phyloP scores from a whole-genome alignment of 345 rosid genomes.

The Barbarea vulgaris region DNA sequence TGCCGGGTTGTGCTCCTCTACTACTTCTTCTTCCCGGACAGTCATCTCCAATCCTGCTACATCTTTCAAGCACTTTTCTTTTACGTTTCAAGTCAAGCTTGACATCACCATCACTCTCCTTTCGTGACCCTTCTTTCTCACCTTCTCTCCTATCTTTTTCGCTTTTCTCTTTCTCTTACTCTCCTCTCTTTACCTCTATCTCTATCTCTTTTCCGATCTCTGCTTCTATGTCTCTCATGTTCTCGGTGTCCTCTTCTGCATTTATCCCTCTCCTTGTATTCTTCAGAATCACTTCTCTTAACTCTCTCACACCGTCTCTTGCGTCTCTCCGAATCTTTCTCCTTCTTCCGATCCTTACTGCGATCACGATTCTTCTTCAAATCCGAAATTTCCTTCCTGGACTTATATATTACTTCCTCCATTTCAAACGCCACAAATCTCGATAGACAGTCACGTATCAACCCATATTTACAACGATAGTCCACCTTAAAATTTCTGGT shows the following conservation, averaged over 20 bases:
- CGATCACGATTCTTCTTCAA: conserved; percentile 54
- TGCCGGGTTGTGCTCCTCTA: conserved; percentile 70
- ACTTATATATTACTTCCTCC: conserved; percentile 23
- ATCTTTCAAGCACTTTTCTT: conserved; percentile 51
- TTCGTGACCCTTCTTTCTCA: too few relatives aligned
- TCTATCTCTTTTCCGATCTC: not conserved
- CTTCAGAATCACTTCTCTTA: conserved; percentile 50
- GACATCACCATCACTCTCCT: conserved; percentile 44
- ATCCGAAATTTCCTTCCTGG: conserved; percentile 29
- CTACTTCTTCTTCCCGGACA: conserved; percentile 66
- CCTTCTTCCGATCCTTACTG: conserved; percentile 50
- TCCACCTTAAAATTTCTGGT: not conserved
- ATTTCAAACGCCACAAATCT: conserved; percentile 15
- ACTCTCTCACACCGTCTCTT: conserved; percentile 47
- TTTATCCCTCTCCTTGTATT: conserved; percentile 42
- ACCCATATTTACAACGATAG: too few relatives aligned
- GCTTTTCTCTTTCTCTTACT: too few relatives aligned
- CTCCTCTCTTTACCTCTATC: not conserved
- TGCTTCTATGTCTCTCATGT: conserved; percentile 17
- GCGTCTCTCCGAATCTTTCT: too few relatives aligned
- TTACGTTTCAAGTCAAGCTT: conserved; percentile 52
- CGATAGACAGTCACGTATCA: not conserved
- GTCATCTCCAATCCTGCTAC: conserved; percentile 46
- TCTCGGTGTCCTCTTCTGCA: conserved; percentile 32
- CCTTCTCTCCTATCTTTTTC: too few relatives aligned